Percentiles rank a stretch among this genome's conserved stretches.
Conservation (phyloP, 2,329 filamentous ascomycete genomes). For the Phoma herbarum region DNA sequence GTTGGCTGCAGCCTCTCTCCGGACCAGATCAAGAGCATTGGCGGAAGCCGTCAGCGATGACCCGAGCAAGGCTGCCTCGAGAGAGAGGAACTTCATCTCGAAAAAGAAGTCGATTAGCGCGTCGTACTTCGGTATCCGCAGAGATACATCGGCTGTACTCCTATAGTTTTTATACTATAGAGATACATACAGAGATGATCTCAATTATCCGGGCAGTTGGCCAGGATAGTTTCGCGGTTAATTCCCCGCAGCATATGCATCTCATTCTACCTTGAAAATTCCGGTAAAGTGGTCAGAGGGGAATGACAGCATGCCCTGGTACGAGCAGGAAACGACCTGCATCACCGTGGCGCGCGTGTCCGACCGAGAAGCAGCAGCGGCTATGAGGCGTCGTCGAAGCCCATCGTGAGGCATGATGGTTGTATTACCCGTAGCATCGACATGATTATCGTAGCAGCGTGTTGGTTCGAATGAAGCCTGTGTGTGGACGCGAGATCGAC, state of each 20-base stretch:
- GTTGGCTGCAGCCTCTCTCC: constrained; percentile 40
- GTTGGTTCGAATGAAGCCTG: not conserved
- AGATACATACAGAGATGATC: not conserved
- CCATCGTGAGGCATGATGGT: no score
- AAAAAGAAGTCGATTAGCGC: not conserved
- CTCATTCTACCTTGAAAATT: constrained; percentile 10
- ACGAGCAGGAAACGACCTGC: constrained; percentile 11
- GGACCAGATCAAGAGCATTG: constrained; percentile 38
- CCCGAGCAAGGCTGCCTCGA: constrained; percentile 29
- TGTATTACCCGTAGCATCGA: not conserved
- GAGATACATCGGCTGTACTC: not conserved
- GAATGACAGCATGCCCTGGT: constrained; percentile 1
- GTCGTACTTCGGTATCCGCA: not conserved
- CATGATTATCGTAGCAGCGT: not conserved
- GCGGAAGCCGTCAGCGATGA: constrained; percentile 25
- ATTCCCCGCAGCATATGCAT: constrained; percentile 23
- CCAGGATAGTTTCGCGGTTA: constrained; percentile 14
- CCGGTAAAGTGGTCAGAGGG: constrained; percentile 14
- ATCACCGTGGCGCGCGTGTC: constrained; percentile 1
- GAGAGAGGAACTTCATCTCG: constrained; percentile 25
- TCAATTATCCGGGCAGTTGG: constrained; percentile 15
- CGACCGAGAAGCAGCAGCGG: not conserved
- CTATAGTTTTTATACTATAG: constrained; percentile 10
- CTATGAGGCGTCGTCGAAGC: not conserved
- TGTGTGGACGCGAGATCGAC: constrained; percentile 4